phyloP scores from a whole-genome alignment of 1,284 basidiomycete genomes.

The Peniophora sp. region DNA sequence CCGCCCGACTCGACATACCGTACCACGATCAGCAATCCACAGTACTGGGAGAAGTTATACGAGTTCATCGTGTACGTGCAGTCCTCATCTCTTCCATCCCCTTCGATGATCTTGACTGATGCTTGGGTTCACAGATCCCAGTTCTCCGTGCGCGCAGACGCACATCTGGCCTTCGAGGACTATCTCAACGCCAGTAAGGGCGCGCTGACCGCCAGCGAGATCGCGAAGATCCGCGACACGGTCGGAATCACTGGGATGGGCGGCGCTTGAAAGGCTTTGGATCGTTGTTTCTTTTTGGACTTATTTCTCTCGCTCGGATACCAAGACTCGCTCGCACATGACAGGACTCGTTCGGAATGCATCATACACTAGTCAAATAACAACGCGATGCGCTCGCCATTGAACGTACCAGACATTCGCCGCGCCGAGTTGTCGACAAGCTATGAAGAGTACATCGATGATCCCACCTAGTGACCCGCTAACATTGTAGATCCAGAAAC shows the following conservation, averaged over 20 bases:
- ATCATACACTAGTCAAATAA: too few relatives aligned
- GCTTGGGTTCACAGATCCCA: conserved; percentile 36
- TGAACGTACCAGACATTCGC: too few relatives aligned
- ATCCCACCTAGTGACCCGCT: too few relatives aligned
- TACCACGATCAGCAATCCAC: conserved; percentile 56
- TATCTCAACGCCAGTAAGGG: conserved; percentile 69
- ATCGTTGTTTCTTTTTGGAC: too few relatives aligned
- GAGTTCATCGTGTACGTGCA: conserved; percentile 51
- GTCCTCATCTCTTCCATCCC: neutral
- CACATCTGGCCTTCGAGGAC: conserved; percentile 60
- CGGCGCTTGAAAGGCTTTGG: conserved; percentile 37
- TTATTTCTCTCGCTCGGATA: too few relatives aligned
- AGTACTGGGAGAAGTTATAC: conserved; percentile 69
- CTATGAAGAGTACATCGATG: too few relatives aligned
- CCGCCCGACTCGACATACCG: conserved; percentile 49
- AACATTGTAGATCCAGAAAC: too few relatives aligned
- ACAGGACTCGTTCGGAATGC: too few relatives aligned
- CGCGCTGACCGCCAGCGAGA: conserved; percentile 59
- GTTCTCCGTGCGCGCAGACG: conserved; percentile 48
- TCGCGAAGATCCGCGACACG: conserved; percentile 71
- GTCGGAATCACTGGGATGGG: conserved; percentile 76
- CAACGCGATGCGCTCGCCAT: too few relatives aligned
- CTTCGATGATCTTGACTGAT: neutral
- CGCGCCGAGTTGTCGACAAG: too few relatives aligned
- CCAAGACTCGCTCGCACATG: too few relatives aligned